Percentiles rank a stretch among this genome's conserved stretches.
phyloP scores from a whole-genome alignment of 306 rosid species.

The Cucumis cinereus region DNA sequence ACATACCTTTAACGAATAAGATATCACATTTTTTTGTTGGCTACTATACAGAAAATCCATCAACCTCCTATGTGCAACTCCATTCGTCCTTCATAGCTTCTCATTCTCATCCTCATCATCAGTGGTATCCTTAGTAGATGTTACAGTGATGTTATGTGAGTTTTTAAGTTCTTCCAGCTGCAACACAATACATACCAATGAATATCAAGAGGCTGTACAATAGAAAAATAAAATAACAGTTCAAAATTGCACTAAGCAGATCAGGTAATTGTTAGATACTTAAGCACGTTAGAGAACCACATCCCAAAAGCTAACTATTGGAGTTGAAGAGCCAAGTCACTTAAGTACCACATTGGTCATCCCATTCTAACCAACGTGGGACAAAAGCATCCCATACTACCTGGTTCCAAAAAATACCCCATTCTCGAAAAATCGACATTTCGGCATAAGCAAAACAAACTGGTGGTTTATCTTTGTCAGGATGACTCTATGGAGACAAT shows the following conservation, averaged over 20 bases:
- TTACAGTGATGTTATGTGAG: conserved; percentile 18
- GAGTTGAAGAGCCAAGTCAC: too few relatives aligned
- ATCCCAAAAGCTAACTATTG: too few relatives aligned
- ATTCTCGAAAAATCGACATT: too few relatives aligned
- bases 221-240: not conserved
- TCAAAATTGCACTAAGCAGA: not conserved
- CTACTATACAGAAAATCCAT: not conserved
- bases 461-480: not conserved
- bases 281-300: too few relatives aligned
- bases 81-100: conserved; percentile 17
- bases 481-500: not conserved
- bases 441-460: not conserved
- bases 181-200: conserved; percentile 1
- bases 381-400: too few relatives aligned
- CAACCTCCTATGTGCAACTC: conserved; percentile 1
- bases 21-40: not conserved
- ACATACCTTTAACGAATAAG: not conserved
- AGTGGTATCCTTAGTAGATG: conserved; percentile 39
- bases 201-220: not conserved
- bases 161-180: conserved; percentile 65
- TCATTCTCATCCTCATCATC: conserved; percentile 41
- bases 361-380: too few relatives aligned
- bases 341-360: too few relatives aligned
- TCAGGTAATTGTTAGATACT: not conserved
- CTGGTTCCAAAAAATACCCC: too few relatives aligned